These are phyloP conservation scores for Berkeleyomyces basicola DNA, from an alignment of 2,329 filamentous ascomycete genomes.

Conservation along the genomic window DNA sequence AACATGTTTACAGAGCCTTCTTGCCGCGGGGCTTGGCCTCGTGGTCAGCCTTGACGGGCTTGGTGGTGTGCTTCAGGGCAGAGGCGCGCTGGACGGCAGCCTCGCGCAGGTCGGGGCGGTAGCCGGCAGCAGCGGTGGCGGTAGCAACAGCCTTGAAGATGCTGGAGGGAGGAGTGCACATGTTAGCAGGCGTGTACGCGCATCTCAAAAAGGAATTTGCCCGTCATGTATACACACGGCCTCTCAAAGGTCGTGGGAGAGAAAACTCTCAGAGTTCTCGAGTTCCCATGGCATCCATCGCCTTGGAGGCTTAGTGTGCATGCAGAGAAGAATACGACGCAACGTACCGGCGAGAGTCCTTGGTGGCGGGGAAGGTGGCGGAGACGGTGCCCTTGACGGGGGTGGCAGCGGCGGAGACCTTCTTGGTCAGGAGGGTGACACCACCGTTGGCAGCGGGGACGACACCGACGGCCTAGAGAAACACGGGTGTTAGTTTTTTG, in stretches of 20 bases:
- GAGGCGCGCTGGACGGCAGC: conserved; percentile 73
- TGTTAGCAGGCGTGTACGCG: conserved; percentile 3
- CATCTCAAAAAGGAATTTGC: background rate
- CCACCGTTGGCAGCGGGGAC: conserved; percentile 59
- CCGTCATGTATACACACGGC: background rate
- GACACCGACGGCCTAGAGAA: conserved; percentile 64
- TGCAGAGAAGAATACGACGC: background rate
- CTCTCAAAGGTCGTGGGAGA: background rate
- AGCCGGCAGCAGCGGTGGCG: conserved; percentile 65
- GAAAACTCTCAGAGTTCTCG: no score
- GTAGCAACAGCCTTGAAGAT: conserved; percentile 80
- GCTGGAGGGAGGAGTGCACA: conserved; percentile 29
- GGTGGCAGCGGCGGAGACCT: conserved; percentile 51
- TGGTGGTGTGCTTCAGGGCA: conserved; percentile 67
- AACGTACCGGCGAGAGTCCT: conserved; percentile 51
- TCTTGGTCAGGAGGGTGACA: conserved; percentile 74
- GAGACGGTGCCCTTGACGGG: conserved; percentile 50
- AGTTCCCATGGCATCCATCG: background rate
- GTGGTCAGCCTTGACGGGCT: conserved; percentile 56
- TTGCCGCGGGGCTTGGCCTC: conserved; percentile 62
- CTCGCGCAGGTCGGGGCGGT: conserved; percentile 64
- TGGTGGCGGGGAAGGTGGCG: conserved; percentile 53
- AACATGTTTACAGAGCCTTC: conserved; percentile 36
- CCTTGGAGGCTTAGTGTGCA: background rate
- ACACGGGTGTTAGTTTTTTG: conserved; percentile 5